Base-by-base conservation (phyloP, 1,284 basidiomycete genomes). In the Sphagnurus paluster region DNA sequence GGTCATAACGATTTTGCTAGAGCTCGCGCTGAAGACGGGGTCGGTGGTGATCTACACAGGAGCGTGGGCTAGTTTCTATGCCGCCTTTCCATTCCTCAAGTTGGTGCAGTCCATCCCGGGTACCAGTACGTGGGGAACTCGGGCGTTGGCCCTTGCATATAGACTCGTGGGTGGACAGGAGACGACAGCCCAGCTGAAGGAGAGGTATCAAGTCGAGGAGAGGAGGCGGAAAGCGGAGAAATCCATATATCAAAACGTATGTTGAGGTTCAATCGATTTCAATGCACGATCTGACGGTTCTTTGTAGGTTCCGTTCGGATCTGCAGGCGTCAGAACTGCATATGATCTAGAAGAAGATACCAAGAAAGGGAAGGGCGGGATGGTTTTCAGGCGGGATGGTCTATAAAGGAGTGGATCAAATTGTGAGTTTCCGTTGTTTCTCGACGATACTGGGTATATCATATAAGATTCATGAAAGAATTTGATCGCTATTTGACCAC, bases 11-110 rank as follows among this genome's bases (percentile, higher is more conserved):
- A 28, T 64, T 16, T 32, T 62, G 13, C 62, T 62, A 2, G 63
- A 65, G 42, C 33, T 65, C 3, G 37, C 52, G 14, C 40, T 62
- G 8, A 49, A 54, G 29, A 60, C 48, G 33, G 56, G 42, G 2
- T 60, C 60, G 17, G 34, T 61, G 8, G 46, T 54, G 7, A 45
- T 42, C 1, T 49, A 40, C 16, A 55, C 57, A 0, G 51, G 50
- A 20, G 59, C 56, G 10, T 63, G 56, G 51, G 59, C 57, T 4
- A 42, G 44, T 1, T 61, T 65, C 49, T 64, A 58, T 41, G 54
- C 60, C 4, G 50, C 55, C 3, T 62, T 64, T 47, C 63, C 63
- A 9, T 51, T 65, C 36, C 40, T 64, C 17, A 64, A 61, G 41
- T 28, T 50, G 13, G 58, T 53, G 36, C 49, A 58, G 46, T 46